Evolutionary conservation across 169 alveolate species (phyloP), one percentile per base, ranked within the genome.

Genomic region (Plasmodium blacklocki): DNA sequence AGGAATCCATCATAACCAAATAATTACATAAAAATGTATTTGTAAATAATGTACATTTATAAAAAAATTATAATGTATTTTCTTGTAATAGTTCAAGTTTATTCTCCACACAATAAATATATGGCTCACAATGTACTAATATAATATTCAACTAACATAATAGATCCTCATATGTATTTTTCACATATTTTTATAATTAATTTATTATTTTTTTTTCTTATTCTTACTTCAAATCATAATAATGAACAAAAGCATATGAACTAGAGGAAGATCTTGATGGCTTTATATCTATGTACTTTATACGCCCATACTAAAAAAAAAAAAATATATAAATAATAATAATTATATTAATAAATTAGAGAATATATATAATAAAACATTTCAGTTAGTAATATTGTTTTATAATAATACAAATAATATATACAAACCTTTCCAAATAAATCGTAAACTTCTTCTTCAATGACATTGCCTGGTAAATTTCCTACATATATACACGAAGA

Each of bases 221-320:
- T 68, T 68, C 93, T 74, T 60, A 92, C 94, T 86, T 85, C 21
- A 52, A 15, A 52, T 88, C 85, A 26, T 43, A 89, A 64, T 80
- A 93, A 62, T 94, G 96, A 29, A 93, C 93, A 89, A 94, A 94
- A 52, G 96, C 96, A 71, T 88, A 94, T 45, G 96, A 29, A 23
- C 92, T 75, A 73, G 88, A 71, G 66, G 80, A 83, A 60, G 93
- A 62, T 70, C 92, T 83, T 54, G 94, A 89, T 54, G 62, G 64
- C 66, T 94, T 94, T 87, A 94, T 89, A 83, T 94, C 96, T 74
- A 94, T 91, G 78, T 94, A 95, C 64, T 88, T 63, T 62, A 94
- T 80, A 73, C 92, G 93, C 18, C 96, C 96, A 88, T 52, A 94
- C 96, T 93, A 89, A 23, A 89, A 3, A 71, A 54, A 43, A 56